phyloP scores from a whole-genome alignment of 2,329 filamentous ascomycete species.

The Hansfordia pulvinata region DNA sequence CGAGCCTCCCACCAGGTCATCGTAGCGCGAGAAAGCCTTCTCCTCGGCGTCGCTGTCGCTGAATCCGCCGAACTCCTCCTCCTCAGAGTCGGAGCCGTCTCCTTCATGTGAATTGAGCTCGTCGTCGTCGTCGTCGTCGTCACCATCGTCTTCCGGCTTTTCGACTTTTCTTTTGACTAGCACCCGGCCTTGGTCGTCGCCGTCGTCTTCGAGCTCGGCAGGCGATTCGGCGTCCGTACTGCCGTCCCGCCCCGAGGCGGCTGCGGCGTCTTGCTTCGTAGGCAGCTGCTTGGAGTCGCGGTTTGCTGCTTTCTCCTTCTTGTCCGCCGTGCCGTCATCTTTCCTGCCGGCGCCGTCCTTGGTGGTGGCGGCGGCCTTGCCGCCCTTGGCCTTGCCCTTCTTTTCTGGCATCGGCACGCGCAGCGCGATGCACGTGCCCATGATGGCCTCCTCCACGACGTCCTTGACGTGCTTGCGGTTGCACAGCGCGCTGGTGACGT shows the following conservation, averaged over 20 bases:
- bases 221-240: constrained; percentile 11
- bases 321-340: constrained; percentile 16
- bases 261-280: constrained; percentile 5
- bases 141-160: constrained; percentile 19
- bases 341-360: constrained; percentile 13
- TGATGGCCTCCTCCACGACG: constrained; percentile 32
- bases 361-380: constrained; percentile 11
- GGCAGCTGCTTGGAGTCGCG: constrained; percentile 8
- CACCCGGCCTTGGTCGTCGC: too few species aligned
- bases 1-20: constrained; percentile 29
- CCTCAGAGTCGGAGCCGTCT: constrained; percentile 10
- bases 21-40: constrained; percentile 27
- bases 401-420: constrained; percentile 33
- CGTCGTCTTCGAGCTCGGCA: constrained; percentile 9
- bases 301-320: constrained; percentile 15
- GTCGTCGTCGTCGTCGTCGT: constrained; percentile 11
- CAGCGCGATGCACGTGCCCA: constrained; percentile 32
- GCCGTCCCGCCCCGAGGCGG: too few species aligned
- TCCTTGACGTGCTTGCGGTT: constrained; percentile 36
- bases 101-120: too few species aligned
- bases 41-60: constrained; percentile 18
- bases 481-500: constrained; percentile 44
- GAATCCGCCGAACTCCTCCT: constrained; percentile 11
- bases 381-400: constrained; percentile 17
- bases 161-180: constrained; percentile 15